Conservation (phyloP, 208 protist genomes). For the Crithidia brevicula region DNA sequence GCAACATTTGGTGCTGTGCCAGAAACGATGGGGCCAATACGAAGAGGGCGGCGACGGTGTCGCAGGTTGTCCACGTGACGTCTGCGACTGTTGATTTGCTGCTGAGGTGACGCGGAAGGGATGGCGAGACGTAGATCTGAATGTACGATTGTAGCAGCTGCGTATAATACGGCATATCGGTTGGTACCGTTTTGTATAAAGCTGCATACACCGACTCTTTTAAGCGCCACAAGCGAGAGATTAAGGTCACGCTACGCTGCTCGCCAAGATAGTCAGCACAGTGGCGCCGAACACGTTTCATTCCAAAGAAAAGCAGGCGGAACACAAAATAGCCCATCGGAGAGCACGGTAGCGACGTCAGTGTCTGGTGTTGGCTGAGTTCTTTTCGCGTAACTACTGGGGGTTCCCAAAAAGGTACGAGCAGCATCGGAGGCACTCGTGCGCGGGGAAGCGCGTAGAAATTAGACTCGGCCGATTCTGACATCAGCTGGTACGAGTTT, state of each 20-base stretch:
- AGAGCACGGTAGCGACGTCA: slow-evolving; percentile 78
- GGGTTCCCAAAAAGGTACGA: slow-evolving; percentile 86
- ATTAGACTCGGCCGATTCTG: slow-evolving; percentile 54
- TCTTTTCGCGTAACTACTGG: slow-evolving; percentile 78
- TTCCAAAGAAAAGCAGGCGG: slow-evolving; percentile 63
- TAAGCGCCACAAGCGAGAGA: neutral
- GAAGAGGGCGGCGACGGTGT: slow-evolving; percentile 42
- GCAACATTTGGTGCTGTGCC: slow-evolving; percentile 20
- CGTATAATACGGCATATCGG: slow-evolving; percentile 35
- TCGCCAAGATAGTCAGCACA: slow-evolving; percentile 7
- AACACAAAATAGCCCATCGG: slow-evolving; percentile 82
- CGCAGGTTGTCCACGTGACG: slow-evolving; percentile 47
- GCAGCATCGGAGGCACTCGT: slow-evolving; percentile 51
- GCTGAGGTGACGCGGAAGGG: slow-evolving; percentile 27
- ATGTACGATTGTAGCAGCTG: slow-evolving; percentile 33
- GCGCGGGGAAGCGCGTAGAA: slow-evolving; percentile 56
- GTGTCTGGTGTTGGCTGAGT: slow-evolving; percentile 44
- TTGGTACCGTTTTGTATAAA: slow-evolving; percentile 16
- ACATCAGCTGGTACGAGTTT: slow-evolving; percentile 63
- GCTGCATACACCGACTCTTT: neutral
- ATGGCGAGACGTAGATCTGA: slow-evolving; percentile 31
- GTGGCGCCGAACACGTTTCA: slow-evolving; percentile 26
- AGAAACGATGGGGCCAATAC: slow-evolving; percentile 37
- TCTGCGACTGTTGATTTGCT: slow-evolving; percentile 33
- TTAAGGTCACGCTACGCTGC: neutral